Base-by-base conservation (phyloP, 2,329 filamentous ascomycete genomes). In the Colletotrichum costaricense region DNA sequence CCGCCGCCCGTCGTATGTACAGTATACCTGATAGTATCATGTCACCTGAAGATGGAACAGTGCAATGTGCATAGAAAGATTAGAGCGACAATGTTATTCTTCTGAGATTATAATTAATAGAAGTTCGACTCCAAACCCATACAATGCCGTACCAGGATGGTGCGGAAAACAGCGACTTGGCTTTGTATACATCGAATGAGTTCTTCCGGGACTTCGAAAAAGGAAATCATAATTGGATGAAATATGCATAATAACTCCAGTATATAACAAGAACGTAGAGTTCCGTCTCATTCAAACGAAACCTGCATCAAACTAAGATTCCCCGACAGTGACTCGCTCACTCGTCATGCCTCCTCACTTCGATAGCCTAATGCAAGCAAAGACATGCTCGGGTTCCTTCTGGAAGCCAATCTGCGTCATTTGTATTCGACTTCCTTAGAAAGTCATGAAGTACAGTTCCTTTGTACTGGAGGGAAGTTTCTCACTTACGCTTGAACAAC, bases 181-280 rank as follows among this genome's bases (percentile, higher is more conserved):
- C 42, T 19, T n/a, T n/a, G 1, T 19, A 9, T 8, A 46, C 8
- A 0, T 46, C 7, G 42, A 46, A 46, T n/a, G 42, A 46, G 6
- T 19, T 46, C 16, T n/a, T 46, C 7, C 1, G 30, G 30, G 30
- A 33, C 30, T 33, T 33, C 30, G 30, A 46, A 3, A 9, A 46
- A n/a, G 35, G 5, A 3, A 7, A 42, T 42, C 14, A 42, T n/a
- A 4, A n/a, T n/a, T 46, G 8, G 0, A n/a, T 16, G 4, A 0
- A n/a, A 4, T 1, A n/a, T 0, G 19, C 3, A n/a, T 4, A 7
- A 3, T 8, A n/a, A 46, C 7, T 46, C 16, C 3, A n/a, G 3
- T 0, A n/a, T 1, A 9, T n/a, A 9, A 8, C 42, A 46, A 9
- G 7, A 16, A 46, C 7, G 3, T 46, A n/a, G 19, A 46, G 19